These are phyloP conservation scores for Kodamaea anthophila DNA, from an alignment of 1,139 yeast genomes.

Conservation along the genomic window DNA sequence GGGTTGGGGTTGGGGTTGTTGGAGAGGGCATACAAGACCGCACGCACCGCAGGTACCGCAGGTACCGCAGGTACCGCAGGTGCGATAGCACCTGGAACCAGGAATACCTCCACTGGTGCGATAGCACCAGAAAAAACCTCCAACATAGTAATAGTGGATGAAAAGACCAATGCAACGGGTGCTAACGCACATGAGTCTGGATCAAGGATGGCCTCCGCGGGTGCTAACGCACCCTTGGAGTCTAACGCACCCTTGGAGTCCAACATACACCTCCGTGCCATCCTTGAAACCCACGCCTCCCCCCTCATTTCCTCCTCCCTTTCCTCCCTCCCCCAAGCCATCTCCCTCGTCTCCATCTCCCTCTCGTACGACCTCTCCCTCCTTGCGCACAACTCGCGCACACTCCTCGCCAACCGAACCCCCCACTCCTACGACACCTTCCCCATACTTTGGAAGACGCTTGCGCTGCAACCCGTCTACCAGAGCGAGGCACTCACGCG, in stretches of 20 bases:
- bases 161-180: no score
- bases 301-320: slow-evolving; percentile 22
- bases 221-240: slow-evolving; percentile 13
- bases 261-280: slow-evolving; percentile 30
- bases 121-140: background rate
- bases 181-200: no score
- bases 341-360: slow-evolving; percentile 40
- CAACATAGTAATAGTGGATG: slow-evolving; percentile 11
- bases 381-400: slow-evolving; percentile 48
- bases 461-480: slow-evolving; percentile 33
- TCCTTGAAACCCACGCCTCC: slow-evolving; percentile 26
- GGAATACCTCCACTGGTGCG: no score
- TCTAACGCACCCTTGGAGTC: slow-evolving; percentile 15
- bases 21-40: slow-evolving; percentile 4
- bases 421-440: slow-evolving; percentile 41
- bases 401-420: slow-evolving; percentile 31
- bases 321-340: slow-evolving; percentile 15
- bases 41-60: background rate
- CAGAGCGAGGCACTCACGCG: slow-evolving; percentile 34
- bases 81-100: no score
- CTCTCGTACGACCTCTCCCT: slow-evolving; percentile 50
- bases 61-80: no score
- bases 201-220: no score
- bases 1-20: slow-evolving; percentile 20
- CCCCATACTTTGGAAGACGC: slow-evolving; percentile 41